A percentile compares a stretch with the other conserved stretches of the same genome.
Evolutionary conservation across 495 filamentous ascomycete genomes (phyloP).

Genomic region (Parathielavia hyrcaniae): DNA sequence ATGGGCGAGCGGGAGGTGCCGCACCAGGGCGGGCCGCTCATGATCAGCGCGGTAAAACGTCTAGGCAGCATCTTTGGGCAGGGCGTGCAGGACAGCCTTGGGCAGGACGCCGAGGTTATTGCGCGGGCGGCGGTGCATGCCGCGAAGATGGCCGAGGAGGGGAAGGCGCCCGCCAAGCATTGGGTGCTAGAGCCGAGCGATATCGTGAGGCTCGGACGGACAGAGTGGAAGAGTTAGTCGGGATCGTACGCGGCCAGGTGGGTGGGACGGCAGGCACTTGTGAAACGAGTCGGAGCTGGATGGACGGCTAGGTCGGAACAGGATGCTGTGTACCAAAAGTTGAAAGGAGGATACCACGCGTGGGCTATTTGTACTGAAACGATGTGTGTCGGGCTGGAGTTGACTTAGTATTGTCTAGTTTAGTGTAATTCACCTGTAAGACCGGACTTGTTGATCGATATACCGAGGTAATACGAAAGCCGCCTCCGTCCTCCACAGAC

Average conservation of each 20-base stretch:
- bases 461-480: neutral
- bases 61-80: slow-evolving; percentile 43
- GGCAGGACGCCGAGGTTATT: slow-evolving; percentile 70
- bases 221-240: slow-evolving; percentile 34
- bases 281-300: neutral
- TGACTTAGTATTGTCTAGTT: neutral
- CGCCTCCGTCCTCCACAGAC: too few relatives aligned
- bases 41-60: slow-evolving; percentile 45
- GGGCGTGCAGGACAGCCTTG: slow-evolving; percentile 56
- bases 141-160: slow-evolving; percentile 38
- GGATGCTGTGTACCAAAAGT: neutral
- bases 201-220: slow-evolving; percentile 45
- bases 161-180: slow-evolving; percentile 43
- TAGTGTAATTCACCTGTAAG: neutral
- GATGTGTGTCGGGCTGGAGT: neutral
- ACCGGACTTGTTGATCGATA: neutral
- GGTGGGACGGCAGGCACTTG: neutral
- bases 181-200: slow-evolving; percentile 46
- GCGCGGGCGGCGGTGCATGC: slow-evolving; percentile 64
- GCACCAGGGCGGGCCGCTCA: slow-evolving; percentile 44
- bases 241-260: neutral
- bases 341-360: neutral
- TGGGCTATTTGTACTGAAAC: neutral
- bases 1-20: slow-evolving; percentile 59
- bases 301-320: neutral